Conservation (phyloP, 805 yeast species). For the Jamesozyma piceae region DNA sequence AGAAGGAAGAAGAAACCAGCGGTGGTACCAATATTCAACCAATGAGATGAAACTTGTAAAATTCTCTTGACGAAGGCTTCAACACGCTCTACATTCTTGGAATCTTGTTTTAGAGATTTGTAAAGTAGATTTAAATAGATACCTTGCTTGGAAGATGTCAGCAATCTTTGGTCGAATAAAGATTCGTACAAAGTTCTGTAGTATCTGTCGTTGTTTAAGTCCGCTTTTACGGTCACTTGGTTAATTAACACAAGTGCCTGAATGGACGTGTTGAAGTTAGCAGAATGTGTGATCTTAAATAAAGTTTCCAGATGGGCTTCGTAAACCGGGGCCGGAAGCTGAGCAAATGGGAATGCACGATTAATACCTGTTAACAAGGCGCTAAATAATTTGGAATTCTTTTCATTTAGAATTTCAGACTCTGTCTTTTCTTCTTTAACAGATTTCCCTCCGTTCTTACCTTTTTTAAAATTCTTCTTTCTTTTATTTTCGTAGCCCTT, state of each 20-base stretch:
- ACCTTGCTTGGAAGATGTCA: slow-evolving; percentile 85
- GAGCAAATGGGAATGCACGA: slow-evolving; percentile 89
- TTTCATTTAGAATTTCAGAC: slow-evolving; percentile 62
- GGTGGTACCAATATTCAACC: slow-evolving; percentile 83
- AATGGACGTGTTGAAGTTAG: slow-evolving; percentile 87
- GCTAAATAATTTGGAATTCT: slow-evolving; percentile 72
- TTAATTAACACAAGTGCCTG: slow-evolving; percentile 83
- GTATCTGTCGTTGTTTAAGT: slow-evolving; percentile 54
- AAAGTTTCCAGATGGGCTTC: slow-evolving; percentile 72
- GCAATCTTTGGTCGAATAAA: slow-evolving; percentile 72
- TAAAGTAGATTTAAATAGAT: slow-evolving; percentile 79
- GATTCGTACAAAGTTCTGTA: slow-evolving; percentile 87
- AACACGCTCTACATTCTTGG: slow-evolving; percentile 48
- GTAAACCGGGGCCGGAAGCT: slow-evolving; percentile 59
- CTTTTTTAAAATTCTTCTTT: slow-evolving; percentile 69
- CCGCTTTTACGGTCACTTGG: slow-evolving; percentile 62
- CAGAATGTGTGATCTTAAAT: slow-evolving; percentile 84
- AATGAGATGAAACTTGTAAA: slow-evolving; percentile 71
- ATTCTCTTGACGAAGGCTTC: slow-evolving; percentile 87
- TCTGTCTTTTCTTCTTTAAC: slow-evolving; percentile 56
- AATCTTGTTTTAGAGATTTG: slow-evolving; percentile 72
- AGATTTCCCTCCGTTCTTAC: slow-evolving; percentile 82
- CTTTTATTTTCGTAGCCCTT: slow-evolving; percentile 47
- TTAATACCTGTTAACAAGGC: slow-evolving; percentile 91
- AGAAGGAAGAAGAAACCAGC: slow-evolving; percentile 74